A percentile compares a stretch with the other conserved stretches of the same genome.
phyloP scores from a whole-genome alignment of 208 protist genomes.

The Blechomonas ayalai region DNA sequence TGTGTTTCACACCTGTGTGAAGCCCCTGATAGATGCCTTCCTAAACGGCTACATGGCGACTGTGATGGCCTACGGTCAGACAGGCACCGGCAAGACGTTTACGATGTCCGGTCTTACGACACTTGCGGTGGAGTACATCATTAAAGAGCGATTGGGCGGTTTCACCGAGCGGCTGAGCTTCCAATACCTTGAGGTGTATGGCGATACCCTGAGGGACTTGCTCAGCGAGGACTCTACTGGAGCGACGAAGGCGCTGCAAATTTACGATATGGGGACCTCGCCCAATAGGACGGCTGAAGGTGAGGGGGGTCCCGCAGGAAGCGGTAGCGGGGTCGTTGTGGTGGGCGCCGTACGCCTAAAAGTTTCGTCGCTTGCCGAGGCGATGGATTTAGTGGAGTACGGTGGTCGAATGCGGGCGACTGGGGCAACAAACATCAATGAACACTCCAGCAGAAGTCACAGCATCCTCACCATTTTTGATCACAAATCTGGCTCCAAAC shows the following conservation, averaged over 20 bases:
- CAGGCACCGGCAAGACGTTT: constrained; percentile 92
- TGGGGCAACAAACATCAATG: constrained; percentile 88
- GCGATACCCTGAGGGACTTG: constrained; percentile 89
- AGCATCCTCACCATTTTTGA: constrained; percentile 90
- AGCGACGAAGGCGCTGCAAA: constrained; percentile 22
- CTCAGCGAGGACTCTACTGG: constrained; percentile 31
- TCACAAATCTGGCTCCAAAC: constrained; percentile 41
- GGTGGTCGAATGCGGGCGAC: constrained; percentile 75
- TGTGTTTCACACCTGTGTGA: constrained; percentile 71
- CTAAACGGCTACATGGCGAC: constrained; percentile 89
- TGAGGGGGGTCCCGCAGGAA: constrained; percentile 10
- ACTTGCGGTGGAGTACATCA: constrained; percentile 77
- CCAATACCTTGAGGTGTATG: constrained; percentile 93
- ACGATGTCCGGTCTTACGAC: constrained; percentile 76
- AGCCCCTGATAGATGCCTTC: constrained; percentile 62
- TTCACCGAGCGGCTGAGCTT: constrained; percentile 39
- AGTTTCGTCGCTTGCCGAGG: constrained; percentile 43
- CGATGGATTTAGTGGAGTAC: constrained; percentile 64
- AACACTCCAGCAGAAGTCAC: constrained; percentile 82
- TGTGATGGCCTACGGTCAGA: constrained; percentile 93
- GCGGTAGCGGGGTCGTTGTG: constrained; percentile 10
- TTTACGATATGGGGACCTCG: constrained; percentile 18
- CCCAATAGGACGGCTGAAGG: not conserved
- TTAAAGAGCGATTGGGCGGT: constrained; percentile 40
- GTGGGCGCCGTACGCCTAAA: constrained; percentile 46